Base-by-base conservation (phyloP, 164 flowering plant species). In the Magnolia kwangsiensis region DNA sequence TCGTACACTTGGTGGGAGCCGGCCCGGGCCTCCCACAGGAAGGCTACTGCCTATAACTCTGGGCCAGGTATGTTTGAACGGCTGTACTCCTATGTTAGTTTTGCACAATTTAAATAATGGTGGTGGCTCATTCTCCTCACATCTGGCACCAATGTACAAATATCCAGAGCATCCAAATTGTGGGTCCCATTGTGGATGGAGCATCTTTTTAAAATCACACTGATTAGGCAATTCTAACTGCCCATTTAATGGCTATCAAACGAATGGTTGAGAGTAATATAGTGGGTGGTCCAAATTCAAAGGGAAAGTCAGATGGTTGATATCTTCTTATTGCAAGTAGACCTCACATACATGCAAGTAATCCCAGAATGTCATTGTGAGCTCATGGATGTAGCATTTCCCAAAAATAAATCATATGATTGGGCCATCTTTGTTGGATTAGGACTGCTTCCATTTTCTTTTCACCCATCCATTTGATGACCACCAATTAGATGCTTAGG, bases 21-120 rank as follows among this genome's bases (percentile, higher is more conserved):
- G 97, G 19, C 99, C 99, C 68, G 98, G 98, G 51, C 99, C 96
- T 74, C 96, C 98, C 58, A 88, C 83, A 14, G 94, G 99, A 80
- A 86, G 99, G 82, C 86, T 95, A 67, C 90, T 95, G 27, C 98
- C 99, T 7, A 87, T 95, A 29, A 92, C 97, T 80, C 96, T 95
- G 50, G 98, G 97, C 66, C 99, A 93, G 97, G 96, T 90, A 9
- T 72, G 64, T 72, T 73, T 50, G 50, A 50, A 13, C 7, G 27
- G 31, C 4, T 8, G 29, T 13, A 68, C 13, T 66, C 18, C 64
- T 10, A 55, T 55, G 13, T 55, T 8, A 8, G 13, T 55, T 55
- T 55, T 8, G 4, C 18, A 10, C 18, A 8, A 2, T 55, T 55
- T 55, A 10, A 10, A 10, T 9, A 8, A 55, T 55, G 61, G 16